These are phyloP conservation scores for Neurospora sp. DNA, from an alignment of 495 filamentous ascomycete genomes.

Conservation along the genomic window DNA sequence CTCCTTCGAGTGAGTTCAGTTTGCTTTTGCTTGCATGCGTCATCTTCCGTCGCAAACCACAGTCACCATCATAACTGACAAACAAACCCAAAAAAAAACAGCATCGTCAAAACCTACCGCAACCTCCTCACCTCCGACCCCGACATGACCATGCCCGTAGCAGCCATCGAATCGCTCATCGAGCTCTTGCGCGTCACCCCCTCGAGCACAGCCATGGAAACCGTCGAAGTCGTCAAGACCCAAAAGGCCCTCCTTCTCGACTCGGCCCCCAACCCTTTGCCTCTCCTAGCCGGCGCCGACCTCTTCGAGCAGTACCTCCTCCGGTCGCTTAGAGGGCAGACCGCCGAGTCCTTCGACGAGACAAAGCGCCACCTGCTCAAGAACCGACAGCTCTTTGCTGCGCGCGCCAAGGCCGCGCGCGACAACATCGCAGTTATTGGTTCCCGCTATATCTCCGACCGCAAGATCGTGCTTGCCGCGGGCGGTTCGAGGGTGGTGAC, in stretches of 20 bases:
- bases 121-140: conserved; percentile 51
- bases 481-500: conserved; percentile 79
- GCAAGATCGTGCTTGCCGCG: conserved; percentile 73
- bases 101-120: conserved; percentile 46
- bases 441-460: conserved; percentile 64
- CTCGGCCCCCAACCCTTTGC: conserved; percentile 75
- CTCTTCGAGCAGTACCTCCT: conserved; percentile 92
- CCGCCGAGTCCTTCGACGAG: conserved; percentile 58
- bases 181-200: conserved; percentile 65
- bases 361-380: conserved; percentile 72
- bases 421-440: conserved; percentile 73
- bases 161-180: conserved; percentile 89
- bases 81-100: conserved; percentile 9
- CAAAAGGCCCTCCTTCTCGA: conserved; percentile 57
- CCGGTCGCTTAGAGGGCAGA: conserved; percentile 38
- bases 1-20: conserved; percentile 18
- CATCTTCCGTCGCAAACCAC: background rate
- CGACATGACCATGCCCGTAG: conserved; percentile 88
- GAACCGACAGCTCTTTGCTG: conserved; percentile 77
- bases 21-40: background rate
- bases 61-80: conserved; percentile 1
- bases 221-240: conserved; percentile 69
- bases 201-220: conserved; percentile 78
- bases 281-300: conserved; percentile 86
- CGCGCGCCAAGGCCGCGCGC: conserved; percentile 75